Conservation (phyloP, 257 asterid genomes). For the Ehretia macrophylla region DNA sequence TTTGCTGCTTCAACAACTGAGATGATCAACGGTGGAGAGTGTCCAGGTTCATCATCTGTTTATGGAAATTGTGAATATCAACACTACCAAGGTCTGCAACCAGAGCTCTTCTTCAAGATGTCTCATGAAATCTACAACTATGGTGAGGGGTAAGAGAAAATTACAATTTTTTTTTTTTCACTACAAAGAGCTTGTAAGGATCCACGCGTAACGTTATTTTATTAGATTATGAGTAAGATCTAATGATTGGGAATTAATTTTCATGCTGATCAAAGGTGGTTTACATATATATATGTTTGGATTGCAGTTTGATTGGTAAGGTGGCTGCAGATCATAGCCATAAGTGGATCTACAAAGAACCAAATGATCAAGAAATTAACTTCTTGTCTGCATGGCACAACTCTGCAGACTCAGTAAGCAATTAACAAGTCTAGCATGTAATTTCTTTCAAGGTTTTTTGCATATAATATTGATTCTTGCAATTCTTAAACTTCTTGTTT, state of each 20-base stretch:
- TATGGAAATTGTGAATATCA: constrained; percentile 45
- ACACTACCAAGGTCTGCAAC: constrained; percentile 76
- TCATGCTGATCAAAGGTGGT: not conserved
- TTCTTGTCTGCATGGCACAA: constrained; percentile 98
- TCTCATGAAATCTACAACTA: constrained; percentile 99
- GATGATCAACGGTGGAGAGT: constrained; percentile 40
- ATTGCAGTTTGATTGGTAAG: constrained; percentile 80
- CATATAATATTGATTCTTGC: constrained; percentile 1
- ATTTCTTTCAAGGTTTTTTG: not conserved
- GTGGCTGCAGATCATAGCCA: constrained; percentile 99
- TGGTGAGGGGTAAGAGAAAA: constrained; percentile 79
- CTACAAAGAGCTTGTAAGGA: too few relatives aligned
- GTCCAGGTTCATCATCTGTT: constrained; percentile 38
- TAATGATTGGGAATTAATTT: too few relatives aligned
- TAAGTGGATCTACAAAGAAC: constrained; percentile 95
- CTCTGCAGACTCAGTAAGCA: constrained; percentile 89
- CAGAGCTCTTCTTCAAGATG: constrained; percentile 98
- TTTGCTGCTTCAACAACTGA: constrained; percentile 79
- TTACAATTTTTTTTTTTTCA: not conserved
- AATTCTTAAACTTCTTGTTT: not conserved
- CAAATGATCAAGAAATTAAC: constrained; percentile 89
- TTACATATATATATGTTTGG: not conserved
- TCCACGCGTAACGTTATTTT: not conserved
- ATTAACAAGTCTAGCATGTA: not conserved
- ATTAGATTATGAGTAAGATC: not conserved